Conservation (phyloP, 2,329 filamentous ascomycete genomes). For the Tolypocladium amazonense region DNA sequence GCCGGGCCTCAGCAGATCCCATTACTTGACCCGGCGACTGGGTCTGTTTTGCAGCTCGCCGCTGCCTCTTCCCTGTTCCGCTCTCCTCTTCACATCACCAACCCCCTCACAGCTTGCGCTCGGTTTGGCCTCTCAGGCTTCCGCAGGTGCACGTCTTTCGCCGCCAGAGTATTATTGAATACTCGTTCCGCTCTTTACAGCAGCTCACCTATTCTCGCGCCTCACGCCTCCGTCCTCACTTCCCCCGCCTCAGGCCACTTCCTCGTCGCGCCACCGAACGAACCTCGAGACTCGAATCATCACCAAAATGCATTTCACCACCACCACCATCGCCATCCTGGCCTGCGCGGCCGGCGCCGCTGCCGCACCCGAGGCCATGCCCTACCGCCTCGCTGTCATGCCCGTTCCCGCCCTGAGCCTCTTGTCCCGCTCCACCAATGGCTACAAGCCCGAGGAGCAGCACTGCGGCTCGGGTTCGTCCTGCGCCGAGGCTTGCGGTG, state of each 20-base stretch:
- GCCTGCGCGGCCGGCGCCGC: slow-evolving; percentile 19
- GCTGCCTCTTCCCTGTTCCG: neutral
- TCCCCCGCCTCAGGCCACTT: neutral
- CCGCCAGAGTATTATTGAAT: slow-evolving; percentile 15
- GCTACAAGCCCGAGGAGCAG: slow-evolving; percentile 37
- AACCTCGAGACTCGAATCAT: neutral
- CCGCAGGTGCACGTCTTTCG: slow-evolving; percentile 1
- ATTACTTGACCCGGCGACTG: neutral
- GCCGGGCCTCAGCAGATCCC: neutral
- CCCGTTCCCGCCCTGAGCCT: slow-evolving; percentile 28
- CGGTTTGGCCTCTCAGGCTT: neutral
- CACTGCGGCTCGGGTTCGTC: slow-evolving; percentile 38
- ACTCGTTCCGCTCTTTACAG: slow-evolving; percentile 13
- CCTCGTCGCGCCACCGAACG: neutral
- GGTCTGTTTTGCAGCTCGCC: neutral
- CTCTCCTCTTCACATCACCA: neutral
- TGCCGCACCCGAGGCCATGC: slow-evolving; percentile 13
- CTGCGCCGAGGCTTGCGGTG: slow-evolving; percentile 45
- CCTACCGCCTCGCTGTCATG: slow-evolving; percentile 27
- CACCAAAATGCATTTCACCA: slow-evolving; percentile 24
- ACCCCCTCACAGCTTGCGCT: neutral
- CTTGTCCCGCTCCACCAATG: slow-evolving; percentile 31
- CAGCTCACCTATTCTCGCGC: neutral
- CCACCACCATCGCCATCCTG: slow-evolving; percentile 22
- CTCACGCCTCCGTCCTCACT: neutral